Base-by-base conservation (phyloP, 2,329 filamentous ascomycete genomes). In the Beauveria pseudobassiana region DNA sequence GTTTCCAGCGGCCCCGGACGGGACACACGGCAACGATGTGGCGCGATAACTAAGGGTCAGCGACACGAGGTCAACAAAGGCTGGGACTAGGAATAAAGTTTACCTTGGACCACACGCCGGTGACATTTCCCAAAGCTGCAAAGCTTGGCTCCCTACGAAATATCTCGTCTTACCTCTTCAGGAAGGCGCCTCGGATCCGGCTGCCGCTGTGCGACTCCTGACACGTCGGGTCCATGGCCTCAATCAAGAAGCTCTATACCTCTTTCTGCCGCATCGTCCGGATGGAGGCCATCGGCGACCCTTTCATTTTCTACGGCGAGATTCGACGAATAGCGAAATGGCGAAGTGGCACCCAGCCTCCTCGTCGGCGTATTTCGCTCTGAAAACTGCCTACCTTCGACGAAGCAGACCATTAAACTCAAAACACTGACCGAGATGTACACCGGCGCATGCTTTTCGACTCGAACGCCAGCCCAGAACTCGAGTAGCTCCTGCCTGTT, bases 101-200 rank as follows among this genome's bases (percentile, higher is more conserved):
- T 22, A 30, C 28, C 55, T 22, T 28, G 24, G 24, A 18, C 20
- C 28, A 20, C 40, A 38, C 42, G 22, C 42, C 59, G 59, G 51
- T 30, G 51, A 55, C 51, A 43, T 18, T 30, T 43, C 51, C 59
- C 20, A 50, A 61, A 40, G 43, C 43, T 45, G 43, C 59, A 61
- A 61, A 50, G 51, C 56, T 61, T 61, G 45, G 45, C 34, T 7
- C 43, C 8, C 5, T 43, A 16, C 43, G 34, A 43, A 61, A 50
- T 34, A 50, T 43, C 1, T 30, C 9, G 14, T 61, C 24, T 60
- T 48, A 0, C 59, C 34, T 12, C 20, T 49, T 61, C 34, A 38
- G 59, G 51, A 61, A 61, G 59, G 59, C 51, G 20, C 34, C 24
- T 55, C 34, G 51, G 59, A 28, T 55, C 22, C 43, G 28, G 22